These are phyloP conservation scores for Vitis labrusca DNA, from an alignment of 164 flowering plant genomes.

Conservation along the genomic window DNA sequence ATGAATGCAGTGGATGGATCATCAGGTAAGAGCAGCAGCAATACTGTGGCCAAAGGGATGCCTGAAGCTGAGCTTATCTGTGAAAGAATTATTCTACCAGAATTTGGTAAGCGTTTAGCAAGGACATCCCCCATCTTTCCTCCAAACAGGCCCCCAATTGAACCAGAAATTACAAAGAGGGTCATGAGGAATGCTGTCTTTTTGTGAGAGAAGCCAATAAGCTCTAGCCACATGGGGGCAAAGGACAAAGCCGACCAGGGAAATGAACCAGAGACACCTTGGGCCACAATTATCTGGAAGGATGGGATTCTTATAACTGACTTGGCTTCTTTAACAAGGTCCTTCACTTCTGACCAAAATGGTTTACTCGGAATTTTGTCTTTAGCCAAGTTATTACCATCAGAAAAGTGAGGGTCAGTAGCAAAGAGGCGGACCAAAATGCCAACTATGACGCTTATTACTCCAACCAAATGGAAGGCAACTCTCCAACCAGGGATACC, in stretches of 20 bases:
- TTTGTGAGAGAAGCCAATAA: slow-evolving; percentile 31
- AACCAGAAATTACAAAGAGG: slow-evolving; percentile 17
- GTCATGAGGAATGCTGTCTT: slow-evolving; percentile 24
- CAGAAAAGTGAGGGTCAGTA: slow-evolving; percentile 25
- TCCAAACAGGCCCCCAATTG: slow-evolving; percentile 29
- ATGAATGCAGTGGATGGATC: slow-evolving; percentile 24
- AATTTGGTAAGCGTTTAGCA: slow-evolving; percentile 20
- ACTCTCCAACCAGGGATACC: slow-evolving; percentile 40
- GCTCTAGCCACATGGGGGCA: slow-evolving; percentile 36
- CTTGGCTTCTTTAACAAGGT: slow-evolving; percentile 21
- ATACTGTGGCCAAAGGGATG: slow-evolving; percentile 31
- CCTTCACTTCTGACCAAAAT: slow-evolving; percentile 18
- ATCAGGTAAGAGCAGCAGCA: slow-evolving; percentile 28
- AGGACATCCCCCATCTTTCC: slow-evolving; percentile 34
- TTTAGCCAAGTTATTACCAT: not conserved
- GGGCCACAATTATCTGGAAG: slow-evolving; percentile 35
- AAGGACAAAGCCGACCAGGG: slow-evolving; percentile 34
- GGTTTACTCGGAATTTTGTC: slow-evolving; percentile 1
- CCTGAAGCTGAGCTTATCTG: slow-evolving; percentile 31
- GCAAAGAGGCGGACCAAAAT: slow-evolving; percentile 31
- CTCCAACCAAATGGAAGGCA: slow-evolving; percentile 31
- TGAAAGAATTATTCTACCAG: slow-evolving; percentile 29
- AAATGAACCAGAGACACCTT: slow-evolving; percentile 32
- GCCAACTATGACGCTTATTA: slow-evolving; percentile 34
- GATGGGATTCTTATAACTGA: slow-evolving; percentile 29